Conservation (phyloP, 352 stramenopile species). For the Phytophthora tentaculata region DNA sequence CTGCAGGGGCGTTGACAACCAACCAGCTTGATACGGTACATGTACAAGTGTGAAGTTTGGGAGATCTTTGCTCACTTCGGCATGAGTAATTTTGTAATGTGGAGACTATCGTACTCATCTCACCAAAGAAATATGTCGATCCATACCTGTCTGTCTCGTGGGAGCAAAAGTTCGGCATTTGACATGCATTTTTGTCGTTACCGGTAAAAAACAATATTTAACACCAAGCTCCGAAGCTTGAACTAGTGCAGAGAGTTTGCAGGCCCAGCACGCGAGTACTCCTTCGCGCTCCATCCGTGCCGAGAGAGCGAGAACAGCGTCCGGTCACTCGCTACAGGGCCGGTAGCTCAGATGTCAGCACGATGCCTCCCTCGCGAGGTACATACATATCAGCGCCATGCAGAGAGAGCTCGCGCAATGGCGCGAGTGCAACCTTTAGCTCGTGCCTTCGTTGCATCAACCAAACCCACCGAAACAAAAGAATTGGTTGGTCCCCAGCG, state of each 20-base stretch:
- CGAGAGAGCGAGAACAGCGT: neutral
- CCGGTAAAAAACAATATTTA: too few species aligned
- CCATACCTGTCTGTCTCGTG: neutral
- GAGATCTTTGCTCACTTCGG: neutral
- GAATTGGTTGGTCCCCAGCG: neutral
- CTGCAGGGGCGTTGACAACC: constrained; percentile 12
- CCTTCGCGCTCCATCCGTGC: neutral
- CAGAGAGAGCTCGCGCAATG: constrained; percentile 3
- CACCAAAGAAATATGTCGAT: neutral
- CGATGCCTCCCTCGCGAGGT: neutral
- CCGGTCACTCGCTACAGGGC: neutral
- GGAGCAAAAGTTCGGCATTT: too few species aligned
- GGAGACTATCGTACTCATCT: neutral
- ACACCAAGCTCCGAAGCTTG: neutral
- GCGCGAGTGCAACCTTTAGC: constrained; percentile 4
- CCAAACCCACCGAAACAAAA: neutral
- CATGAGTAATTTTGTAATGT: neutral
- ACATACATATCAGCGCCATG: neutral
- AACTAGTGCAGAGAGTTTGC: neutral
- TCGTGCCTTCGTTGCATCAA: neutral
- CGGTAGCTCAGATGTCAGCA: neutral
- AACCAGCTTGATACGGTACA: neutral
- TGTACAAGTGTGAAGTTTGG: neutral
- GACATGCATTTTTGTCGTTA: too few species aligned
- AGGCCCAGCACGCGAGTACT: neutral